These are phyloP conservation scores for Mortierella hygrophila DNA, from an alignment of 192 early-diverging fungal species.

Conservation along the genomic window DNA sequence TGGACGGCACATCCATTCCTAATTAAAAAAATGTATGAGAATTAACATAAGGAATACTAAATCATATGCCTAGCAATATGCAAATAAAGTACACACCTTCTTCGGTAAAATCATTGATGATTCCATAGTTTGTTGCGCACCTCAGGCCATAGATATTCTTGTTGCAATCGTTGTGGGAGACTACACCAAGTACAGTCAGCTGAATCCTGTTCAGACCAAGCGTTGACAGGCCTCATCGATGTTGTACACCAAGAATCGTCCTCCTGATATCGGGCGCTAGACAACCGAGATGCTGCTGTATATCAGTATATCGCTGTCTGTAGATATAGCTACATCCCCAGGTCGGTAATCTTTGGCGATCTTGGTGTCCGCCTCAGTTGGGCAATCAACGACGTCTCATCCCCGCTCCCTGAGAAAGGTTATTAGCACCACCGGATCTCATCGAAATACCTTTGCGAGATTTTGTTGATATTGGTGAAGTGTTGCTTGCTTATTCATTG, in stretches of 20 bases:
- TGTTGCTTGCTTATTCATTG: neutral
- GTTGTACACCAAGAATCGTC: neutral
- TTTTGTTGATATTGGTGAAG: neutral
- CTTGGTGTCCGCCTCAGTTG: constrained; percentile 12
- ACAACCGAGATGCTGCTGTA: neutral
- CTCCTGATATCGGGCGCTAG: neutral
- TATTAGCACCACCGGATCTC: neutral
- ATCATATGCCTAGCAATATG: no score
- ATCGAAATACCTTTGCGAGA: neutral
- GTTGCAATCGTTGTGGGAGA: neutral
- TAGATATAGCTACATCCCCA: constrained; percentile 5
- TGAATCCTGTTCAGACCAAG: neutral
- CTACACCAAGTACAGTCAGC: neutral
- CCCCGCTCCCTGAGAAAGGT: neutral
- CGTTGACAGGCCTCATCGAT: neutral
- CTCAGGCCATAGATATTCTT: neutral
- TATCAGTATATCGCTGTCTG: constrained; percentile 1
- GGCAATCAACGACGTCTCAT: neutral
- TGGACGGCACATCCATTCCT: no score
- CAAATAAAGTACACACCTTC: no score
- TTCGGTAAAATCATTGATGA: neutral
- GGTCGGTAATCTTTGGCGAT: neutral
- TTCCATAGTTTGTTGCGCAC: neutral
- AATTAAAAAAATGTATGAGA: no score
- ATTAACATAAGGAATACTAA: no score